phyloP scores from a whole-genome alignment of 202 grass and related monocot genomes.

The Dendrocalamus latiflorus region DNA sequence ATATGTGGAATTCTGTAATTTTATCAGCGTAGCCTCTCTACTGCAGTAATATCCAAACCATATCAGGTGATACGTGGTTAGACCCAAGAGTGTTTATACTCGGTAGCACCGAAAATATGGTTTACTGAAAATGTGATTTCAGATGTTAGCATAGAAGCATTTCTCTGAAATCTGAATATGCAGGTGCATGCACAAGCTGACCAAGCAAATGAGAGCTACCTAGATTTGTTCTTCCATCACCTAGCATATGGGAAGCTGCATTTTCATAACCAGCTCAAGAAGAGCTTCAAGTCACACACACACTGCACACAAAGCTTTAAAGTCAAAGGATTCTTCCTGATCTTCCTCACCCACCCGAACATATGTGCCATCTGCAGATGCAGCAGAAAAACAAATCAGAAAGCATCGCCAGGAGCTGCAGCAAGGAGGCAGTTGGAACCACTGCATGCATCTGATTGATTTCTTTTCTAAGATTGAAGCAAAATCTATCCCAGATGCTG shows the following conservation, averaged over 20 bases:
- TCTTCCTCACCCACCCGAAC: constrained; percentile 23
- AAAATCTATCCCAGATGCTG: constrained; percentile 38
- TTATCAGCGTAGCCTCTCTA: not conserved
- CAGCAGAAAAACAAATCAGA: constrained; percentile 12
- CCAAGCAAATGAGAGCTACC: not conserved
- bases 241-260: not conserved
- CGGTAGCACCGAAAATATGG: not conserved
- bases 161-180: not conserved
- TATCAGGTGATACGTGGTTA: not conserved
- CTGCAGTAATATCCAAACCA: not conserved
- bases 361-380: constrained; percentile 24
- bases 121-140: not conserved
- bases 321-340: constrained; percentile 1
- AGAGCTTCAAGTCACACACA: not conserved
- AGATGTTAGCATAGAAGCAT: not conserved
- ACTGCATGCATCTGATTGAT: constrained; percentile 6
- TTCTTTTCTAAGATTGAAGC: constrained; percentile 8
- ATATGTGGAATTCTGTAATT: not conserved
- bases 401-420: not conserved
- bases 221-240: not conserved
- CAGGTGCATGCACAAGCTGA: too few species aligned
- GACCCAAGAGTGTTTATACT: not conserved
- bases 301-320: not conserved
- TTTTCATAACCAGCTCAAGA: not conserved
- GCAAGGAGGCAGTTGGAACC: constrained; percentile 27